Evolutionary conservation across 768 basidiomycete species (phyloP).

Genomic region (Cubamyces lactineus): DNA sequence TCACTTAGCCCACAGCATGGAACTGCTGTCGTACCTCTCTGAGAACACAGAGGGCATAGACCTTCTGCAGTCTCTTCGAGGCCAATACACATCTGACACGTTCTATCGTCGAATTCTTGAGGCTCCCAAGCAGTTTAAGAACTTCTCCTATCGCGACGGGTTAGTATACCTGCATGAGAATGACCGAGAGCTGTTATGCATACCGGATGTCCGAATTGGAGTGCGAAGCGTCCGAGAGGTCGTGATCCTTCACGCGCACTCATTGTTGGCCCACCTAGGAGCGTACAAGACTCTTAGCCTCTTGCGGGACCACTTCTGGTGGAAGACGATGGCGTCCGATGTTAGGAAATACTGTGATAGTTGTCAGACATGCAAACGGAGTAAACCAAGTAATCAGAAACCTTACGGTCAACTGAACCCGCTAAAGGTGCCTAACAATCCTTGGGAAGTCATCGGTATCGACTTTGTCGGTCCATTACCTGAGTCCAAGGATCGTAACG

Average conservation of each 20-base stretch:
- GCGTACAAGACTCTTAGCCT: slow-evolving; percentile 37
- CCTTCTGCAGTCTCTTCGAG: no score
- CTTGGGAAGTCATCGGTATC: slow-evolving; percentile 44
- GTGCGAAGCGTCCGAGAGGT: slow-evolving; percentile 33
- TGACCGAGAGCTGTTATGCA: not conserved
- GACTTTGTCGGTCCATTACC: slow-evolving; percentile 45
- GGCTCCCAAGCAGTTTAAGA: no score
- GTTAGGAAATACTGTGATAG: slow-evolving; percentile 29
- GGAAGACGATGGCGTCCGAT: slow-evolving; percentile 39
- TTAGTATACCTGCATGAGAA: no score
- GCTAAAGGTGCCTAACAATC: slow-evolving; percentile 34
- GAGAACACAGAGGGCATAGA: no score
- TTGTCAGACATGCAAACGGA: slow-evolving; percentile 27
- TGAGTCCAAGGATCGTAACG: slow-evolving; percentile 26
- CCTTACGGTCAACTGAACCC: slow-evolving; percentile 30
- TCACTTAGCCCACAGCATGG: no score
- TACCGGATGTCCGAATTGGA: slow-evolving; percentile 29
- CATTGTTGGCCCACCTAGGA: slow-evolving; percentile 43
- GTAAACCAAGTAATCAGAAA: slow-evolving; percentile 22
- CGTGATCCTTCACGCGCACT: slow-evolving; percentile 42
- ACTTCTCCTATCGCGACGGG: no score
- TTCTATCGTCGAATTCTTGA: no score
- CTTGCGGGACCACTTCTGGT: slow-evolving; percentile 41
- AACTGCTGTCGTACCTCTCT: no score
- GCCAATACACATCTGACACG: no score